phyloP scores from a whole-genome alignment of 1,284 basidiomycete genomes.

The Apiotrichum akiyoshidainum region DNA sequence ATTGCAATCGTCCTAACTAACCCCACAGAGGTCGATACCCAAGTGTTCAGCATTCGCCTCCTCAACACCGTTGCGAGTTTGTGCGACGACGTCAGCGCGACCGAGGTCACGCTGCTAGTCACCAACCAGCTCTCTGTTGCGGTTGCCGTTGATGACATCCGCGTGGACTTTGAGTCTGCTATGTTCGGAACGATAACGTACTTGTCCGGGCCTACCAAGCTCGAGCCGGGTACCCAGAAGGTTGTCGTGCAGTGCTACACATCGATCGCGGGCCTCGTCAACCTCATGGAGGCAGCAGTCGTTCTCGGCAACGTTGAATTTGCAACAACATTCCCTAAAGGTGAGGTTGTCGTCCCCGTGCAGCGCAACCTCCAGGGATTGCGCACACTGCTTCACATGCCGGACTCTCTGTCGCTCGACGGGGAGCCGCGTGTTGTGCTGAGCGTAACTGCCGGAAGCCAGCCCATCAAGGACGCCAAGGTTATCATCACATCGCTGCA shows the following conservation, averaged over 20 bases:
- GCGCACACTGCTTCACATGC: constrained; percentile 33
- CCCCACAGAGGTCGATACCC: constrained; percentile 3
- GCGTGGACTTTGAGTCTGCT: constrained; percentile 32
- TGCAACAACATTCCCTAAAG: constrained; percentile 14
- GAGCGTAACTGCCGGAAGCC: constrained; percentile 26
- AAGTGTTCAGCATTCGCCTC: constrained; percentile 14
- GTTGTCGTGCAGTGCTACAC: constrained; percentile 31
- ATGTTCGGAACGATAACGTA: constrained; percentile 35
- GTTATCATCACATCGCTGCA: constrained; percentile 23
- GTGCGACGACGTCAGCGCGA: constrained; percentile 28
- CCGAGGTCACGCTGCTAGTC: constrained; percentile 28
- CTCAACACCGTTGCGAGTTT: constrained; percentile 20
- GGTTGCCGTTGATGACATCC: constrained; percentile 29
- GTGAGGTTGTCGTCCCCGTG: constrained; percentile 16
- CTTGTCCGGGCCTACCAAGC: constrained; percentile 12
- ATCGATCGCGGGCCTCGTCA: constrained; percentile 29
- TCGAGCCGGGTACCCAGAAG: constrained; percentile 38
- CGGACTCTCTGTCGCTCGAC: constrained; percentile 38
- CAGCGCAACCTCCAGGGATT: constrained; percentile 27
- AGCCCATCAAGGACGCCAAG: constrained; percentile 17
- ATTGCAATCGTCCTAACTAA: background rate
- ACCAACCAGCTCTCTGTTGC: constrained; percentile 31
- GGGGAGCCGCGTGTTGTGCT: constrained; percentile 34
- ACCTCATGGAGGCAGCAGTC: constrained; percentile 21
- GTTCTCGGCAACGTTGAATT: constrained; percentile 27